Evolutionary conservation across 1,284 basidiomycete genomes (phyloP).

Genomic region (Moesziomyces parantarcticus): DNA sequence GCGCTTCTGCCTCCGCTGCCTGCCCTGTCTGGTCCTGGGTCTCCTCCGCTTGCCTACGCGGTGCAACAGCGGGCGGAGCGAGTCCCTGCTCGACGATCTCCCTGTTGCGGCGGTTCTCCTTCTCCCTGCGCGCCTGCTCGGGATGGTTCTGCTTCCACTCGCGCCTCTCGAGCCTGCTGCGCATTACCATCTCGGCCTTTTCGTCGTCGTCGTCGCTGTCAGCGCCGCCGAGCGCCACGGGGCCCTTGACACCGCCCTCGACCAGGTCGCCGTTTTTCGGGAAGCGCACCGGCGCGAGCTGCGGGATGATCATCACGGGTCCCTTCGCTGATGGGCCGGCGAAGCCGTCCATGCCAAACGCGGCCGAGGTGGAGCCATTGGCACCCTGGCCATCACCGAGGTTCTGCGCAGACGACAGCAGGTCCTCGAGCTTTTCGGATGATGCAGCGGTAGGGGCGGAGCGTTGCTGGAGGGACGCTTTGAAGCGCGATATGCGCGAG

Average conservation of each 20-base stretch:
- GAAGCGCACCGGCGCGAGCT: constrained; percentile 45
- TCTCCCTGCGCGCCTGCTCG: constrained; percentile 19
- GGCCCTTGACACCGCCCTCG: constrained; percentile 19
- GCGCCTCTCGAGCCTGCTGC: constrained; percentile 43
- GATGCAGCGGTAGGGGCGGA: neutral
- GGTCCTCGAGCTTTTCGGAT: constrained; percentile 23
- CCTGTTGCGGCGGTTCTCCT: constrained; percentile 17
- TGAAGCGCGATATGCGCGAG: constrained; percentile 53
- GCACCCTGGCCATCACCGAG: constrained; percentile 12
- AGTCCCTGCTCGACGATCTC: constrained; percentile 15
- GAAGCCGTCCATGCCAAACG: constrained; percentile 31
- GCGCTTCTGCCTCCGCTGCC: neutral
- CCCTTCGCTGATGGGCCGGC: neutral
- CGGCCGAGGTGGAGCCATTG: neutral
- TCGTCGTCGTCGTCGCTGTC: constrained; percentile 59
- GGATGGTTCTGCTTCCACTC: constrained; percentile 40
- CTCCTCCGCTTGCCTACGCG: constrained; percentile 2
- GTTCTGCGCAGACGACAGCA: constrained; percentile 46
- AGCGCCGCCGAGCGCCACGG: constrained; percentile 48
- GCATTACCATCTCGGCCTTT: constrained; percentile 52
- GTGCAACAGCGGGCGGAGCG: constrained; percentile 15
- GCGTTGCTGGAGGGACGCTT: constrained; percentile 33
- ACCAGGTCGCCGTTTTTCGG: constrained; percentile 46
- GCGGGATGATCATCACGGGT: constrained; percentile 57
- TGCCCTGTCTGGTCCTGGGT: neutral